Base-by-base conservation (phyloP, 2,329 filamentous ascomycete species). In the Cytospora schulzeri region DNA sequence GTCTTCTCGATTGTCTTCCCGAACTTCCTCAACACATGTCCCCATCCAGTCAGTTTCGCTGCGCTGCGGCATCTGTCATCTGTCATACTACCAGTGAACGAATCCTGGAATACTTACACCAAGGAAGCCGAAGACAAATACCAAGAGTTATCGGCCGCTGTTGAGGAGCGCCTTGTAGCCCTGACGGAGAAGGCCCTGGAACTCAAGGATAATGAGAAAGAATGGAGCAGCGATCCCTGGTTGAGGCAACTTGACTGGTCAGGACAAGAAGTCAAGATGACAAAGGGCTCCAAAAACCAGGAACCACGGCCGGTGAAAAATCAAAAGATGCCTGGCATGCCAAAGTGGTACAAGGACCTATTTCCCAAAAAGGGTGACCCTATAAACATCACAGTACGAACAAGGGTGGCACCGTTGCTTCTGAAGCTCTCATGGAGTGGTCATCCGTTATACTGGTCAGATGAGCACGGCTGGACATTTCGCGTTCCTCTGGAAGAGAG, bases 41-140 rank as follows among this genome's bases (percentile, higher is more conserved):
- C 95, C 0, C 96, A 99, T 76, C 95, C 95, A 0, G 95, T 99
- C 72, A 98, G 93, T 77, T 99, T 99, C 72, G 94, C 92, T 2
- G 95, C 95, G 2, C 82, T 99, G 22, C 86, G 95, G 19, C 95
- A 98, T 74, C 83, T 99, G n/a, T 93, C 93, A 0, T 90, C 93
- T 0, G 93, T 97, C 68, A 97, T 98, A 56, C 80, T 99, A 9
- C 95, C 95, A 0, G 91, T 98, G 53, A 88, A 98, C 74, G 86
- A 90, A 71, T 88, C 90, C 0, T 99, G 96, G 96, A 86, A 94
- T 66, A 80, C 86, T 1, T 99, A 99, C 73, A 83, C 98, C 53
- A 79, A 84, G 14, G 94, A 91, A 65, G 90, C 95, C 0, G 95
- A 99, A 74, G 87, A 86, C 0, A 97, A 89, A 0, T 99, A 97